phyloP scores from a whole-genome alignment of 2,329 filamentous ascomycete species.

The Cladosporium colombiae region DNA sequence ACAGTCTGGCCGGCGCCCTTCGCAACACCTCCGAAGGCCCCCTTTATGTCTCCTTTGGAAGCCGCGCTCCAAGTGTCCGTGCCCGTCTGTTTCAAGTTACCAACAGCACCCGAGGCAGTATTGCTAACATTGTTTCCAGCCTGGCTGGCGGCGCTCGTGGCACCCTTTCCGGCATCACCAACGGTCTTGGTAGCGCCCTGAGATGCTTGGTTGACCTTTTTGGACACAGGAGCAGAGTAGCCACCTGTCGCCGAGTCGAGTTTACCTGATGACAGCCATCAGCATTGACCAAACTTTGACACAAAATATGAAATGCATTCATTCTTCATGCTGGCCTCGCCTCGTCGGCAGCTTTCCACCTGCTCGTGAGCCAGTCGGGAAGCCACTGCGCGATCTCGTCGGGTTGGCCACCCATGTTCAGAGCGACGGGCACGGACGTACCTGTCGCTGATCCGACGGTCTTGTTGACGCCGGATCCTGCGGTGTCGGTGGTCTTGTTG shows the following conservation, averaged over 20 bases:
- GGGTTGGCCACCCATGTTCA: background rate
- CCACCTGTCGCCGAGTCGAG: conserved; percentile 39
- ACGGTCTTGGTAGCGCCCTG: conserved; percentile 42
- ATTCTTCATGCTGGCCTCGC: conserved; percentile 6
- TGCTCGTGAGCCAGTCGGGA: conserved; percentile 32
- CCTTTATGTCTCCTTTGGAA: conserved; percentile 34
- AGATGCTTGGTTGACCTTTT: conserved; percentile 37
- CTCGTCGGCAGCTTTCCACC: conserved; percentile 30
- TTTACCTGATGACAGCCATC: conserved; percentile 29
- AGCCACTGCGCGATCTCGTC: conserved; percentile 27
- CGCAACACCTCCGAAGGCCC: conserved; percentile 28
- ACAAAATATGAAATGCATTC: background rate
- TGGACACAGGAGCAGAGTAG: conserved; percentile 33
- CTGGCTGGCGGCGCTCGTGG: conserved; percentile 17
- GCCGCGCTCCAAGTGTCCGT: conserved; percentile 32
- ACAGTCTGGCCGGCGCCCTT: conserved; percentile 33
- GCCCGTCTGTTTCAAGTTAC: conserved; percentile 33
- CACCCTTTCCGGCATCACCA: conserved; percentile 37
- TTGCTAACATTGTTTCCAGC: conserved; percentile 36
- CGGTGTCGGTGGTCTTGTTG: conserved; percentile 32
- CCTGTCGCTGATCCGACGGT: conserved; percentile 33
- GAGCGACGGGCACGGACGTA: conserved; percentile 27
- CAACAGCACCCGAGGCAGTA: conserved; percentile 32
- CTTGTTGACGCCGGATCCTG: conserved; percentile 29
- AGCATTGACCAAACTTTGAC: conserved; percentile 20